Evolutionary conservation across 1,284 basidiomycete species (phyloP), one percentile per base, ranked within the genome.

Genomic region (Cryptococcus sp.): DNA sequence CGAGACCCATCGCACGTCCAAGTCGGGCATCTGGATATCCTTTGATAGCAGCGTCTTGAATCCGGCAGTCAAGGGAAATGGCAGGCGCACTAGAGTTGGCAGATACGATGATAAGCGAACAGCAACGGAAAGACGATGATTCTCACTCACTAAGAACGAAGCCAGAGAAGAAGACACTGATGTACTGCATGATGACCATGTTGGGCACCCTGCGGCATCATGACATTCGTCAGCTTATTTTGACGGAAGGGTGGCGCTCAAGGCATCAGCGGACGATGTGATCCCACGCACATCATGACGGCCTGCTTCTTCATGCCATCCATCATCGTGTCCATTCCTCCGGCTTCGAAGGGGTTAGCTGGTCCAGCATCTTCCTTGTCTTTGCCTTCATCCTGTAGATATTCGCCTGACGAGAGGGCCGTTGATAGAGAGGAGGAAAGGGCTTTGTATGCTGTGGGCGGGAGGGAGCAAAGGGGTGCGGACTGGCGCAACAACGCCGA

Each of bases 171-270:
- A 99, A 99, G 78, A 95, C 94, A 80, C 95, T 97, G 82, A 99
- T 96, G 91, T 96, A 99, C 63, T 94, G 95, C 96, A 99, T 99
- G 70, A 99, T 94, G 64, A 98, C 84, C 88, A 98, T 98, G 79
- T 97, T 92, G 10, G 91, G 92, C 8, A 95, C 88, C 91, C 74
- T 76, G 55, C 47, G 16, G 31, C 5, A 35, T 35, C 8, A 13
- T 10, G n/a, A 13, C 2, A 35, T 35, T 5, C 8, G 31, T 35
- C 31, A 35, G 31, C 31, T 35, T 35, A 13, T 10, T 35, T 35
- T 35, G 31, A 13, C 31, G 31, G 8, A 35, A 8, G 8, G 13
- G 31, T 35, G 31, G 31, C 31, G 25, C 20, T n/a, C 42, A 39
- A 6, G 13, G n/a, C 22, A 35, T 17, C 2, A 22, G n/a, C 15